Evolutionary conservation across 108 stramenopile genomes (phyloP).

Genomic region (Conticribra guillardii): DNA sequence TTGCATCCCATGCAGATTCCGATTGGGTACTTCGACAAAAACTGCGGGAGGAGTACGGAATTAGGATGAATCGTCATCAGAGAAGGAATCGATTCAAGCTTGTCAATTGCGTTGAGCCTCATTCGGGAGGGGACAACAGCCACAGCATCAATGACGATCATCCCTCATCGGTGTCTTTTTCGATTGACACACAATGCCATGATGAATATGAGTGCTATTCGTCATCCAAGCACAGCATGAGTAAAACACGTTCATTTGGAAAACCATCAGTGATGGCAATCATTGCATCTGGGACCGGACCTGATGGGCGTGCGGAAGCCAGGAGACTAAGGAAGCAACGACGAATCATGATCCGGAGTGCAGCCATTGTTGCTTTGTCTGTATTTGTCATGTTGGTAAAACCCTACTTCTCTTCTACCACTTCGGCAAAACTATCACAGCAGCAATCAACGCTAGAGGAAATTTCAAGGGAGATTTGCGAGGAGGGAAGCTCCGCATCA

Average conservation of each 20-base stretch:
- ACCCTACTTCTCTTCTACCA: conserved; percentile 6
- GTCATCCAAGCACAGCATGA: background rate
- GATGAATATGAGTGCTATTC: conserved; percentile 3
- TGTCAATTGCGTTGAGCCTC: conserved; percentile 1
- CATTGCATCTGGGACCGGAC: conserved; percentile 68
- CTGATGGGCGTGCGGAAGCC: conserved; percentile 51
- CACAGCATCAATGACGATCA: background rate
- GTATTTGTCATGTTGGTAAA: conserved; percentile 37
- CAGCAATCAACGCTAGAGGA: conserved; percentile 1
- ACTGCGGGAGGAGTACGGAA: conserved; percentile 52
- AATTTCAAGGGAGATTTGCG: background rate
- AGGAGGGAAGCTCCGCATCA: background rate
- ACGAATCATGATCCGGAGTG: conserved; percentile 33
- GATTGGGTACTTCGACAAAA: conserved; percentile 77
- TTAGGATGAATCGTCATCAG: conserved; percentile 53
- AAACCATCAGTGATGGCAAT: conserved; percentile 41
- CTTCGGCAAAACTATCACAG: background rate
- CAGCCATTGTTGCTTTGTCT: conserved; percentile 40
- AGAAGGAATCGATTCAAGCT: conserved; percentile 59
- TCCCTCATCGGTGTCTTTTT: too few species aligned
- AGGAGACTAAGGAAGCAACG: conserved; percentile 44
- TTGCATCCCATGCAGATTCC: conserved; percentile 54
- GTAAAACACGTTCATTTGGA: conserved; percentile 5
- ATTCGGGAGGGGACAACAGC: background rate
- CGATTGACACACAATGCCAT: conserved; percentile 8